Conservation (phyloP, 106 monocot genomes). For the Platanthera zijinensis region DNA sequence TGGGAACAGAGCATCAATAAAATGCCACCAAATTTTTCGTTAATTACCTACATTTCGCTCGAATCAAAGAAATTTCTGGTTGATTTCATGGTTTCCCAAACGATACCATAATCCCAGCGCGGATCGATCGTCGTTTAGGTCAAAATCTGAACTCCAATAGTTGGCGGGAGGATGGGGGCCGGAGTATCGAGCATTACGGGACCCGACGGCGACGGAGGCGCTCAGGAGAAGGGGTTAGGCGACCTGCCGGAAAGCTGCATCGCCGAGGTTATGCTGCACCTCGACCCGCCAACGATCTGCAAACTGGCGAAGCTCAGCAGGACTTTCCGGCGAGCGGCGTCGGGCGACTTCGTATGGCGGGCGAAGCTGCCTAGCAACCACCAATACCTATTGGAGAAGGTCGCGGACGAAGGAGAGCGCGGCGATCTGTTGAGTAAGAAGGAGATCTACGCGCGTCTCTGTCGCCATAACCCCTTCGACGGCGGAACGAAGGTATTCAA, state of each 20-base stretch:
- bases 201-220: slow-evolving; percentile 16
- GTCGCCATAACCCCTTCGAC: slow-evolving; percentile 52
- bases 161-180: slow-evolving; percentile 38
- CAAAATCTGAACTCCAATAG: background rate
- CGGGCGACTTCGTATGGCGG: slow-evolving; percentile 63
- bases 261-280: slow-evolving; percentile 57
- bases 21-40: background rate
- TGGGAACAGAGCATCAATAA: background rate
- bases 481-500: slow-evolving; percentile 53
- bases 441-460: slow-evolving; percentile 69
- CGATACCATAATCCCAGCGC: background rate
- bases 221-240: slow-evolving; percentile 28
- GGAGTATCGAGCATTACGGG: slow-evolving; percentile 31
- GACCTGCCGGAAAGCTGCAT: slow-evolving; percentile 83
- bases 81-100: background rate
- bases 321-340: slow-evolving; percentile 55
- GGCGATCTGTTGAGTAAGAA: slow-evolving; percentile 32
- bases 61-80: background rate
- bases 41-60: background rate
- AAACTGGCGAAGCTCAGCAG: slow-evolving; percentile 45
- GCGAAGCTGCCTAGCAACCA: slow-evolving; percentile 72
- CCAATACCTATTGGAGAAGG: slow-evolving; percentile 36
- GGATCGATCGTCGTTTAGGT: background rate
- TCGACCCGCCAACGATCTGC: slow-evolving; percentile 81
- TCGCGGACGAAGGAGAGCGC: background rate